These are phyloP conservation scores for Dendryphion nanum DNA, from an alignment of 2,329 filamentous ascomycete species.

Conservation along the genomic window DNA sequence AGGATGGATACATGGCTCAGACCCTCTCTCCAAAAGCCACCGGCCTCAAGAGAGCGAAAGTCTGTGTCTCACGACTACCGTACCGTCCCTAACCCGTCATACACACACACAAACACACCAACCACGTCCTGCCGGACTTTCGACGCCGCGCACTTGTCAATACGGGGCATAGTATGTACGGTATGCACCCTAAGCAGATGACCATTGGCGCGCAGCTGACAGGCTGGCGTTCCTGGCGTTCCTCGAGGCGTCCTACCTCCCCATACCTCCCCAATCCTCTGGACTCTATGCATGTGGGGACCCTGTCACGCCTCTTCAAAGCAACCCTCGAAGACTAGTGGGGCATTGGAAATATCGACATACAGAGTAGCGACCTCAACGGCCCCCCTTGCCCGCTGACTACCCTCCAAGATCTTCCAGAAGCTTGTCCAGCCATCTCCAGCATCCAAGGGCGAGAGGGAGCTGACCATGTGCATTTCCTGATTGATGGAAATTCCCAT, in stretches of 20 bases:
- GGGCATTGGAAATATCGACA: slow-evolving; percentile 12
- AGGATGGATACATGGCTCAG: no score
- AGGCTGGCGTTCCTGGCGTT: neutral
- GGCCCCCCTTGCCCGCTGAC: slow-evolving; percentile 9
- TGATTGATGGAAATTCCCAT: slow-evolving; percentile 13
- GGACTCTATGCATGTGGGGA: slow-evolving; percentile 24
- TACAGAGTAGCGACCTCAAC: neutral
- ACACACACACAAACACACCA: no score
- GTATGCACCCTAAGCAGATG: slow-evolving; percentile 10
- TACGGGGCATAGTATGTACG: no score
- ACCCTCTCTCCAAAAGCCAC: no score
- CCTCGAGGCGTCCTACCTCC: neutral
- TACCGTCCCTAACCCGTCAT: no score
- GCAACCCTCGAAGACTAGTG: slow-evolving; percentile 17
- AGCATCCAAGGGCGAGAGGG: slow-evolving; percentile 2
- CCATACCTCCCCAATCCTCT: slow-evolving; percentile 8
- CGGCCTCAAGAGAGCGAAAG: no score
- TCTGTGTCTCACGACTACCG: no score
- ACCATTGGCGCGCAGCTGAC: slow-evolving; percentile 9
- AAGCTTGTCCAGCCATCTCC: no score
- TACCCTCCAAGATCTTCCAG: slow-evolving; percentile 12
- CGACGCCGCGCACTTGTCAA: no score
- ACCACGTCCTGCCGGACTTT: no score
- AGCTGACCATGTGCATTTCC: neutral
- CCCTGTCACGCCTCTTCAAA: slow-evolving; percentile 12